These are phyloP conservation scores for Pluteus cervinus DNA, from an alignment of 768 basidiomycete genomes.

Conservation along the genomic window DNA sequence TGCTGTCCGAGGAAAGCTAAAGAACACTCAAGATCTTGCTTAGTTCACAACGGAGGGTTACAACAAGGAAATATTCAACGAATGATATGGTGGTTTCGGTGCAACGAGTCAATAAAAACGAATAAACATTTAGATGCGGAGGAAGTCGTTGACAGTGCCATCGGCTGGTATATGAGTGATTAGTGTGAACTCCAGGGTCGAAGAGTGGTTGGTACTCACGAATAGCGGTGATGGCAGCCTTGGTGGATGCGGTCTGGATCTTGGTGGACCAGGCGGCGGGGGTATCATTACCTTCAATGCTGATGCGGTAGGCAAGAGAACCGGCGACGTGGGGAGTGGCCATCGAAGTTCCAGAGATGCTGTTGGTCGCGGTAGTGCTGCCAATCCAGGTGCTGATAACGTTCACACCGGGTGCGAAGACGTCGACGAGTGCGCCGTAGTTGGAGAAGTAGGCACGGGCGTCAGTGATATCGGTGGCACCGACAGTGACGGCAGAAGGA, in stretches of 20 bases:
- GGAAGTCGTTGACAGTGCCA: too few species aligned
- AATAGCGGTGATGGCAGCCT: constrained; percentile 22
- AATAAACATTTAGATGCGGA: too few species aligned
- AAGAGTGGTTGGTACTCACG: too few species aligned
- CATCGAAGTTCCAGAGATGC: constrained; percentile 22
- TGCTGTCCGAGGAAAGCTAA: too few species aligned
- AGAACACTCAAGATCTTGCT: too few species aligned
- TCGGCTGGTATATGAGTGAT: too few species aligned
- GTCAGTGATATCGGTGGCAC: constrained; percentile 30
- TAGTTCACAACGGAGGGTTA: too few species aligned
- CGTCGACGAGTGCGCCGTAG: constrained; percentile 33
- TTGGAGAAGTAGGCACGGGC: constrained; percentile 30
- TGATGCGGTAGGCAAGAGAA: constrained; percentile 30
- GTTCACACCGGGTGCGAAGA: constrained; percentile 33
- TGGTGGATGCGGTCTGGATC: constrained; percentile 21
- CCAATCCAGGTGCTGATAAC: constrained; percentile 26
- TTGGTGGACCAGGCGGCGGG: constrained; percentile 23
- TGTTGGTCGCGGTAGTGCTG: constrained; percentile 17
- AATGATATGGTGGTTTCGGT: too few species aligned
- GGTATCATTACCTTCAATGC: constrained; percentile 20
- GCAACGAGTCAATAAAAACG: too few species aligned
- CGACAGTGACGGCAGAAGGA: constrained; percentile 30
- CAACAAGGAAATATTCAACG: too few species aligned
- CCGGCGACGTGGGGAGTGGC: constrained; percentile 36
- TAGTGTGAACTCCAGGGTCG: too few species aligned